Evolutionary conservation across 192 early-diverging fungal genomes (phyloP).

Genomic region (Linnemannia exigua): DNA sequence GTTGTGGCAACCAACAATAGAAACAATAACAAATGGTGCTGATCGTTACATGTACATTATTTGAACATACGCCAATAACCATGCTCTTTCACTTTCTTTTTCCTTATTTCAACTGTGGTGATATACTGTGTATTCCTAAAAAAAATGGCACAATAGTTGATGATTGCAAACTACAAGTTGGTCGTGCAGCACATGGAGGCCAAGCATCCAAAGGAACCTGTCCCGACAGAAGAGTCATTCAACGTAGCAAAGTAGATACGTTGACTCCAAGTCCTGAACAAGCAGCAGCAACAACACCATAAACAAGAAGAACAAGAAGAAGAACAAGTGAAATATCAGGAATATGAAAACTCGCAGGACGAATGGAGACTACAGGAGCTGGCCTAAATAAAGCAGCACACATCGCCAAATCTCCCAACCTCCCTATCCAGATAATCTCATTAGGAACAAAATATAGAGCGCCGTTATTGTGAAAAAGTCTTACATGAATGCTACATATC

Average conservation of each 20-base stretch:
- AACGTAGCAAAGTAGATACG: constrained; percentile 8
- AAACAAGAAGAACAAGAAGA: not conserved
- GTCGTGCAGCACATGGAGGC: constrained; percentile 57
- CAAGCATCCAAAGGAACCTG: constrained; percentile 49
- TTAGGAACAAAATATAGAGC: no score
- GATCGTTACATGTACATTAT: not conserved
- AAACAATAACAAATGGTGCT: not conserved
- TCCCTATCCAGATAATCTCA: no score
- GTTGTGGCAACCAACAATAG: not conserved
- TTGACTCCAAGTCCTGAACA: not conserved
- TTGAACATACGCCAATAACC: constrained; percentile 5
- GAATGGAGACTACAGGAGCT: not conserved
- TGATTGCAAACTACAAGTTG: constrained; percentile 59
- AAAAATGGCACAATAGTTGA: constrained; percentile 28
- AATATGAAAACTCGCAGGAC: not conserved
- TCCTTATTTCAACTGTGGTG: not conserved
- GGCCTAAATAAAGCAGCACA: no score
- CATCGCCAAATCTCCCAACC: no score
- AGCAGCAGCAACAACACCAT: not conserved
- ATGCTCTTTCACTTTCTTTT: not conserved
- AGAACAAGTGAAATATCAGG: not conserved
- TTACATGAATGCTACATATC: no score
- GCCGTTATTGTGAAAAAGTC: no score
- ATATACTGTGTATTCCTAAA: not conserved
- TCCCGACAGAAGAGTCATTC: constrained; percentile 47